These are phyloP conservation scores for Heliosperma pusillum DNA, from an alignment of 148 eudicot genomes.

Conservation along the genomic window DNA sequence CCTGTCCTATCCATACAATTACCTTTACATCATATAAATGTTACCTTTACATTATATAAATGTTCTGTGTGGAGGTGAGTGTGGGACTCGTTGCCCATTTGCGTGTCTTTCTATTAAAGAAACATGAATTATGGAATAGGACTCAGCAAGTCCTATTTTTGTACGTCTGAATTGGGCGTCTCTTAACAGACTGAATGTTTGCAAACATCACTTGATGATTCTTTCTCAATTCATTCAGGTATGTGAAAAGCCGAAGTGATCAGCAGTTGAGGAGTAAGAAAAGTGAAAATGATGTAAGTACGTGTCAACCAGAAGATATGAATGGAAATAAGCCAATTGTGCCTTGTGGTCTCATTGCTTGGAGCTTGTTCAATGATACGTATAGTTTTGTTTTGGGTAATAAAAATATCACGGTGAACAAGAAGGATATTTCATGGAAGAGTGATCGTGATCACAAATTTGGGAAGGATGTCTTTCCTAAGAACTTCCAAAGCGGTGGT, in stretches of 20 bases:
- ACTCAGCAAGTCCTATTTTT: background rate
- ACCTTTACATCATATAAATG: no score
- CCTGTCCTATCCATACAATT: background rate
- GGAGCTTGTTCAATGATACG: slow-evolving; percentile 99
- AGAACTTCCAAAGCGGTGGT: slow-evolving; percentile 70
- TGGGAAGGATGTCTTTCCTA: slow-evolving; percentile 77
- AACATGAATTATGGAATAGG: background rate
- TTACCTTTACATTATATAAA: background rate
- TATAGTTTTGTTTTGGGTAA: slow-evolving; percentile 54
- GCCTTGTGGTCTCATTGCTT: slow-evolving; percentile 97
- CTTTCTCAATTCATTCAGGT: slow-evolving; percentile 30
- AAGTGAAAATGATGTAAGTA: slow-evolving; percentile 29
- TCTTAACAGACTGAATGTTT: background rate
- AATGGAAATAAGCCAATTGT: slow-evolving; percentile 45
- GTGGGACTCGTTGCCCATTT: no score
- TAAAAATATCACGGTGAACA: slow-evolving; percentile 49
- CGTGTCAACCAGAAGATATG: slow-evolving; percentile 52
- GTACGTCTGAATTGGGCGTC: background rate
- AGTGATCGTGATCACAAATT: slow-evolving; percentile 94
- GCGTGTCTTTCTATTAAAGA: no score
- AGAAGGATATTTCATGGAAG: slow-evolving; percentile 86
- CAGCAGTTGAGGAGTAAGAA: slow-evolving; percentile 43
- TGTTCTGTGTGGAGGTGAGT: no score
- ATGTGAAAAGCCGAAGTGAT: slow-evolving; percentile 85
- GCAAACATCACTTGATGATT: background rate